phyloP scores from a whole-genome alignment of 441 rosid species.

The Bruguiera hainesii region DNA sequence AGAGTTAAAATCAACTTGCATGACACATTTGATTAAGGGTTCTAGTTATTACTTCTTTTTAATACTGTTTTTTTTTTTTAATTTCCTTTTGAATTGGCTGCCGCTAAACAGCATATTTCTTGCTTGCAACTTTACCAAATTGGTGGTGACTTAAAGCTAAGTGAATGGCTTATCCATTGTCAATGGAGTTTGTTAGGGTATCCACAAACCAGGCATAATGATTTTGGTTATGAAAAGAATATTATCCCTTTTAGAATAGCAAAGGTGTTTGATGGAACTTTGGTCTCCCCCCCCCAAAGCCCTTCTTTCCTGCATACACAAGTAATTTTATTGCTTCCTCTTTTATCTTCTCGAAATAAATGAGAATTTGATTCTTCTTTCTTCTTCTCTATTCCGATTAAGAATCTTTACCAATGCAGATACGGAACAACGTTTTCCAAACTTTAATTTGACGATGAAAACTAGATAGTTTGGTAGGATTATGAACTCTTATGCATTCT shows the following conservation, averaged over 20 bases:
- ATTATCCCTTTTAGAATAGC: constrained; percentile 32
- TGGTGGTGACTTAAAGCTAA: constrained; percentile 5
- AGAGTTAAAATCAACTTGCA: background rate
- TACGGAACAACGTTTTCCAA: background rate
- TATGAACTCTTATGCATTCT: too few relatives aligned
- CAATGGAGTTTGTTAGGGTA: constrained; percentile 29
- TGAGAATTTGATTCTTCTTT: constrained; percentile 28
- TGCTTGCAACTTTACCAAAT: constrained; percentile 24
- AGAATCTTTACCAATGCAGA: constrained; percentile 6
- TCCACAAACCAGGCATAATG: constrained; percentile 39
- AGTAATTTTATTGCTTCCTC: background rate
- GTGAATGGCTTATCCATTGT: constrained; percentile 15
- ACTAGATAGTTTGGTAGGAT: background rate
- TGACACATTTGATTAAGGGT: background rate
- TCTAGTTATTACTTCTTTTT: background rate
- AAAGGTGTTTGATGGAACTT: constrained; percentile 25
- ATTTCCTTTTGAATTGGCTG: background rate
- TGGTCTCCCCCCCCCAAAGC: constrained; percentile 28
- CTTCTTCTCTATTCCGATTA: background rate
- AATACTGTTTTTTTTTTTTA: background rate
- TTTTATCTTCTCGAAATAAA: background rate
- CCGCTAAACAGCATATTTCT: background rate
- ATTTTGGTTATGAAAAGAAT: constrained; percentile 34
- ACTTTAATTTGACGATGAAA: constrained; percentile 5
- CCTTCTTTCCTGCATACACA: background rate